Base-by-base conservation (phyloP, 163 green algal genomes). In the Prototheca stagnorum region DNA sequence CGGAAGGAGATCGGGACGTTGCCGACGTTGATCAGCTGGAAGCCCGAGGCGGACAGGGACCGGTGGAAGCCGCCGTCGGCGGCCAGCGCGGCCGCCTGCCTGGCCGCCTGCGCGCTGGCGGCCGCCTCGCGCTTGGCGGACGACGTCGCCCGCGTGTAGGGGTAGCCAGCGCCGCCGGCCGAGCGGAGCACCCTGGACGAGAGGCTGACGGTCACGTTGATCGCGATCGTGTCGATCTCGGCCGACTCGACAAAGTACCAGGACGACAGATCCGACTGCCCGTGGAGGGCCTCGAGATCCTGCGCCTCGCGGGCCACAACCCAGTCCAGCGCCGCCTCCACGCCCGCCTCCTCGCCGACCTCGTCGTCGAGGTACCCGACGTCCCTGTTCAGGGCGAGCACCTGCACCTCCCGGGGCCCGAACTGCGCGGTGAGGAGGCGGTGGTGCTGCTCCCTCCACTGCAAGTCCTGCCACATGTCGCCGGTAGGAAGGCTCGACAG, bases 11-110 rank as follows among this genome's bases (percentile, higher is more conserved):
- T 77, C 23, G 73, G 70, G 40, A 84, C 82, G 57, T 93, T 85
- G 65, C 68, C 81, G 2, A 91, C 75, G 36, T 88, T 88, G 58
- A 88, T 75, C 2, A 88, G 77, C 68, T 87, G 70, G 54, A 88
- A 82, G n/a, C 79, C 79, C 5, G 51, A 70, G 25, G 63, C 61
- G 24, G 59, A 64, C 21, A 78, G 63, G 8, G 66, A 41, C 19
- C 67, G 56, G 39, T 59, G 57, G 55, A 72, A 70, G 24, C 59
- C 31, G 47, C 54, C 53, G 11, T 39, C 44, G 26, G 39, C 37
- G 43, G n/a, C 24, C n/a, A n/a, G n/a, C 34, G 37, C 31, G 25
- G 31, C 35, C 12, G 48, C 48, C 24, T 20, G 27, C 37, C 19
- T 37, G 35, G 16, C 37, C 27, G n/a, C 15, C 25, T 26, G 24